Conservation (phyloP, 768 basidiomycete genomes). For the Tylopilus sp. region DNA sequence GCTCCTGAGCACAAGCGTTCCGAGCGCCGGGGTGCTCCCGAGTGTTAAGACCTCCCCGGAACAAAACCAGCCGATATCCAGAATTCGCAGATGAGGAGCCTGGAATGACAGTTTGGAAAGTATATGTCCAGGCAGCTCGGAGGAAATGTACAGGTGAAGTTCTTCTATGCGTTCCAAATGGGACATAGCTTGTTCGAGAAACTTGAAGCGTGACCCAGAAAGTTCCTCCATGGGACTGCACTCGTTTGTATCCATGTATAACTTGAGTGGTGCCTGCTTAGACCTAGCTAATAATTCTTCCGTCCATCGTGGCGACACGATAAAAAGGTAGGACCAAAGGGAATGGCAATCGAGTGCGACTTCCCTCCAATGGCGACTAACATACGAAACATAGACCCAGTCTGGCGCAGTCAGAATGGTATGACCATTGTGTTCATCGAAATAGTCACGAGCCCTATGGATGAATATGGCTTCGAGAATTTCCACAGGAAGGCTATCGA, state of each 20-base stretch:
- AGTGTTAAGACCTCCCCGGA: neutral
- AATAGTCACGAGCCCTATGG: neutral
- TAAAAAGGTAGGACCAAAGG: slow-evolving; percentile 38
- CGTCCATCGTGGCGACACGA: slow-evolving; percentile 33
- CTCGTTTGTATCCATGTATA: neutral
- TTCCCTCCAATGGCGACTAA: slow-evolving; percentile 37
- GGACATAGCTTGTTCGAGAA: neutral
- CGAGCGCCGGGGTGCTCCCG: neutral
- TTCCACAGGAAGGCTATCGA: slow-evolving; percentile 14
- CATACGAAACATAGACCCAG: slow-evolving; percentile 13
- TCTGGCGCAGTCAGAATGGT: neutral
- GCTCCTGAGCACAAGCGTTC: neutral
- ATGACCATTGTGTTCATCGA: neutral
- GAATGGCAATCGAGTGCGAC: slow-evolving; percentile 38
- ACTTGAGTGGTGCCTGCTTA: slow-evolving; percentile 32
- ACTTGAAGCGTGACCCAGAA: too few species aligned
- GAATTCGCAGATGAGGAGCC: neutral
- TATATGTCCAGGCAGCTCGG: too few species aligned
- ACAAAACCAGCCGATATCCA: neutral
- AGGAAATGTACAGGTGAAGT: neutral
- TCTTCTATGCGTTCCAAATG: slow-evolving; percentile 3
- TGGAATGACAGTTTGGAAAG: neutral
- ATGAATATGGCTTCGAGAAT: slow-evolving; percentile 13
- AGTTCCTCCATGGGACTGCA: neutral
- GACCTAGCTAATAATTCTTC: slow-evolving; percentile 43